A percentile compares a stretch with the other conserved stretches of the same genome.
phyloP scores from a whole-genome alignment of 225 moss, liverwort and hornwort genomes.

The Ulota crispa region DNA sequence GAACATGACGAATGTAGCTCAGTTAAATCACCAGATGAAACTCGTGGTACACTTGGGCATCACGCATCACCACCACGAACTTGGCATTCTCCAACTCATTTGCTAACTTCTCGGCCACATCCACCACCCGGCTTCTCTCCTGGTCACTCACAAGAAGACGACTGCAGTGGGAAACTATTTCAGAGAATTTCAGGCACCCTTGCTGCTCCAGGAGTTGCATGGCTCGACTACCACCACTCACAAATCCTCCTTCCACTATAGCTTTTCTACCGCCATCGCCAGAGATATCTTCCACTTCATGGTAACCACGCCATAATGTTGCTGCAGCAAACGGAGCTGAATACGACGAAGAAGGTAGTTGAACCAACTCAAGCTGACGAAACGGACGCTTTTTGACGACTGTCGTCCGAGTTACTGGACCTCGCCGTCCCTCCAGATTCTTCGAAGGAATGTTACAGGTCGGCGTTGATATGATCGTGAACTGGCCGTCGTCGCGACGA shows the following conservation, averaged over 20 bases:
- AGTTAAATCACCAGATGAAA: slow-evolving; percentile 29
- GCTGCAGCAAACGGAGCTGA: not conserved
- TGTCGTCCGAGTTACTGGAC: not conserved
- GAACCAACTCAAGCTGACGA: too few relatives aligned
- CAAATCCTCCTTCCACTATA: not conserved
- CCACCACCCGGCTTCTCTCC: not conserved
- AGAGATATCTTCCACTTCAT: not conserved
- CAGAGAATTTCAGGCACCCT: slow-evolving; percentile 29
- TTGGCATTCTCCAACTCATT: not conserved
- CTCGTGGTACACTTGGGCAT: slow-evolving; percentile 32
- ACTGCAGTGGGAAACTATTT: not conserved
- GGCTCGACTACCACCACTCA: not conserved
- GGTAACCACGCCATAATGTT: not conserved
- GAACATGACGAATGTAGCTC: too few relatives aligned
- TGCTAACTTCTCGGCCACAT: slow-evolving; percentile 17
- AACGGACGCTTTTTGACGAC: not conserved
- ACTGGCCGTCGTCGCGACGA: not conserved
- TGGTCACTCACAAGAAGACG: not conserved
- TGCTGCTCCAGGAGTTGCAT: slow-evolving; percentile 22
- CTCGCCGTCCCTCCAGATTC: not conserved
- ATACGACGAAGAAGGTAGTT: not conserved
- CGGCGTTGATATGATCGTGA: not conserved
- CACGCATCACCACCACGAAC: slow-evolving; percentile 31
- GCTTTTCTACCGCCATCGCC: too few relatives aligned
- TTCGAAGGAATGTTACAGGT: not conserved